phyloP scores from a whole-genome alignment of 352 stramenopile genomes.

The Pythium chondricola region DNA sequence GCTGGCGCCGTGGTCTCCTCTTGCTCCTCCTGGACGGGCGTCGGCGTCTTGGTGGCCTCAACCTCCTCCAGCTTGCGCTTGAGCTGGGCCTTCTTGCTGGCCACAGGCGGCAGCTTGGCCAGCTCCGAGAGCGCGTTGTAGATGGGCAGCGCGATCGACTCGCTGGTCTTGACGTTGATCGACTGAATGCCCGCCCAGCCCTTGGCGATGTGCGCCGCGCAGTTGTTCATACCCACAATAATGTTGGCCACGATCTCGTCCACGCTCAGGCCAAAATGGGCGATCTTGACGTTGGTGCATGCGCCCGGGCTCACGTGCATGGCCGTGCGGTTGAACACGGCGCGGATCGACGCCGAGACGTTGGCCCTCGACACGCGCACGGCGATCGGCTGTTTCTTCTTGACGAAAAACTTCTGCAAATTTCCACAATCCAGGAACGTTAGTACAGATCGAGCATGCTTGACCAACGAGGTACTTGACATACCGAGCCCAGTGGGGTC shows the following conservation, averaged over 20 bases:
- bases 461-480: slow-evolving; percentile 2
- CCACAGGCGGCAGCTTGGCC: slow-evolving; percentile 51
- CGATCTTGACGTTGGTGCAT: slow-evolving; percentile 88
- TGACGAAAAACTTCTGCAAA: slow-evolving; percentile 52
- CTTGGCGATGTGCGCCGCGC: slow-evolving; percentile 74
- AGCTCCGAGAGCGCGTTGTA: slow-evolving; percentile 78
- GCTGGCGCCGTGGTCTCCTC: slow-evolving; percentile 6
- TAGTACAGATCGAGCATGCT: background rate
- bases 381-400: slow-evolving; percentile 77
- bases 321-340: slow-evolving; percentile 60
- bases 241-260: slow-evolving; percentile 77
- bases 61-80: slow-evolving; percentile 67
- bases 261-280: slow-evolving; percentile 45
- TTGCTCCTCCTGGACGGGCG: too few species aligned
- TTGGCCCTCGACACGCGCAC: slow-evolving; percentile 70
- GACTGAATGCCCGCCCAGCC: slow-evolving; percentile 90
- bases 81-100: slow-evolving; percentile 41
- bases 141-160: slow-evolving; percentile 86
- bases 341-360: slow-evolving; percentile 36
- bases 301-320: slow-evolving; percentile 82
- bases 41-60: slow-evolving; percentile 19
- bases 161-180: slow-evolving; percentile 87
- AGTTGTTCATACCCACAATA: slow-evolving; percentile 65
- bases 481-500: slow-evolving; percentile 38
- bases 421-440: background rate